Evolutionary conservation across 805 yeast species (phyloP).

Genomic region (Jamesozyma lodderae): DNA sequence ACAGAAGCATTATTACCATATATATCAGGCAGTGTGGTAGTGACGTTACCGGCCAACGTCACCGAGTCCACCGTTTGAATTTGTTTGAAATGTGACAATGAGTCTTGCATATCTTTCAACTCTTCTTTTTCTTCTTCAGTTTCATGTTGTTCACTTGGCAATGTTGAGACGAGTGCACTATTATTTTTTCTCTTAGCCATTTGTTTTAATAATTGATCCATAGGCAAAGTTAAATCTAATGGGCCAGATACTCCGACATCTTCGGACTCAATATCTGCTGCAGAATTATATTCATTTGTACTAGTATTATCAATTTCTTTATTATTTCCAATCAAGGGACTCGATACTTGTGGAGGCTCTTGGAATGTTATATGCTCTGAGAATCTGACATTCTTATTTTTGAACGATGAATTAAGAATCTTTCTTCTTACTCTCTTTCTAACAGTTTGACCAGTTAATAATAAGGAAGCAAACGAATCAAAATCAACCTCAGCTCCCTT

Average conservation of each 20-base stretch:
- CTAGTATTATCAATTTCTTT: conserved; percentile 10
- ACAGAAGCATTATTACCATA: background rate
- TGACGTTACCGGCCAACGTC: conserved; percentile 8
- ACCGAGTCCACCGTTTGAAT: conserved; percentile 62
- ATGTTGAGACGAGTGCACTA: conserved; percentile 22
- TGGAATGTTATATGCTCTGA: conserved; percentile 50
- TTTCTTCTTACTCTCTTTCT: conserved; percentile 30
- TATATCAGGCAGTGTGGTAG: background rate
- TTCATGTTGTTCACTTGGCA: conserved; percentile 28
- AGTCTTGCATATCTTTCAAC: conserved; percentile 64
- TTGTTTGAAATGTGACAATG: conserved; percentile 64
- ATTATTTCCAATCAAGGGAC: no score
- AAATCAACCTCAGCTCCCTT: conserved; percentile 49
- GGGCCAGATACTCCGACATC: conserved; percentile 11
- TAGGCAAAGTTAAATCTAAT: conserved; percentile 59
- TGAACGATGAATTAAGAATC: conserved; percentile 28
- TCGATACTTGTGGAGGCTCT: conserved; percentile 23
- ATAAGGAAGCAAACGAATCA: conserved; percentile 76
- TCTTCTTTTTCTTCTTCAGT: conserved; percentile 64
- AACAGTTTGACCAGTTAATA: conserved; percentile 74
- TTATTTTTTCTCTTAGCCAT: conserved; percentile 28
- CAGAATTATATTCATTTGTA: conserved; percentile 10
- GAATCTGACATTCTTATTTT: conserved; percentile 60
- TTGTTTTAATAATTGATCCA: conserved; percentile 58
- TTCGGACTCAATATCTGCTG: background rate